Evolutionary conservation across 305 asterid species (phyloP), one percentile per base, ranked within the genome.

Genomic region (Fraxinus paxiana): DNA sequence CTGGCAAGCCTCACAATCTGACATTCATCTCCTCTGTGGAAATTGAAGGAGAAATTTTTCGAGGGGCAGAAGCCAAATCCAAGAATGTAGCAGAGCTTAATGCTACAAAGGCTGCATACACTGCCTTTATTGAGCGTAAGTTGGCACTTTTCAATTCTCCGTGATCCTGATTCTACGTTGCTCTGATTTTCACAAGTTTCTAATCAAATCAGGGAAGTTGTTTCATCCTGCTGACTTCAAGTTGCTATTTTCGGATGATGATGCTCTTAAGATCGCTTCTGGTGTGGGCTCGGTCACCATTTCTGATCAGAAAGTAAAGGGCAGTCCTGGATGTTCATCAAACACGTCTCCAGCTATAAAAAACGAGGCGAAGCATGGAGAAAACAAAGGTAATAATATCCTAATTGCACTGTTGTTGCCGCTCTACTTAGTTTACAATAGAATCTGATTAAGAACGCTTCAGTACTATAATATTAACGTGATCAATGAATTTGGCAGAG

Each of bases 71-170:
- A 24, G 88, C 88, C 2, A 85, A 86, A 72, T 84, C 90, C 13
- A 74, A 84, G 87, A 87, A 84, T 65, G 84, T 83, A 70, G 92
- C 92, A 2, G 92, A 91, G 89, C 80, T 84, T 26, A 81, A 77
- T 37, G 90, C 93, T 83, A 92, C 95, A 2, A 88, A 87, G 86
- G 87, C 86, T 86, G 91, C 93, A 35, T 85, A 88, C 81, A 84
- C 83, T 26, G 71, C 72, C 38, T 67, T 84, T 2, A 13, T 80
- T 75, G 84, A 82, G 75, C 84, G 89, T 89, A 86, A 85, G 83
- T 73, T 51, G 41, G 28, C 6, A 17, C n/a, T 46, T n/a, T 20
- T 26, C 20, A 56, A 35, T 61, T 8, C 37, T 43, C 26, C 1
- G 13, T 2, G 74, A 61, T 22, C n/a, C 34, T 18, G 13, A 63